Evolutionary conservation across 805 yeast species (phyloP).

Genomic region (Tetrapisispora taiwanensis): DNA sequence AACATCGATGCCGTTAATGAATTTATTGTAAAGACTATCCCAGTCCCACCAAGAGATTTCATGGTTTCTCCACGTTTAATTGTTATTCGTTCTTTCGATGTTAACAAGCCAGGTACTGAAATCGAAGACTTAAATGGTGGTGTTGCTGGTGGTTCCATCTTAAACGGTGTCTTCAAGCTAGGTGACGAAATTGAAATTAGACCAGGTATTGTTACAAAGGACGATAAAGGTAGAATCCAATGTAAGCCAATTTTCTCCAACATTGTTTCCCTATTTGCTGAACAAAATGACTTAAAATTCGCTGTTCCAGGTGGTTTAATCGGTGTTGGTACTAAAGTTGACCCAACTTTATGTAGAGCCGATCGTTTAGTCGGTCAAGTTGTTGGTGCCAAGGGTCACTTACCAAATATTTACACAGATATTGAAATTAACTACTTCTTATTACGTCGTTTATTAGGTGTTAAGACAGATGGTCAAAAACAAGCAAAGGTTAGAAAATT

Average conservation of each 20-base stretch:
- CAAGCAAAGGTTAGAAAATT: slow-evolving; percentile 95
- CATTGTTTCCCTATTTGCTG: slow-evolving; percentile 91
- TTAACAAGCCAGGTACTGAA: slow-evolving; percentile 97
- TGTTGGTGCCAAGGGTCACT: slow-evolving; percentile 92
- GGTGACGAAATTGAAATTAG: slow-evolving; percentile 98
- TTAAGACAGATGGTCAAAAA: slow-evolving; percentile 93
- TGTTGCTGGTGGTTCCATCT: slow-evolving; percentile 98
- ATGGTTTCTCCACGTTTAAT: slow-evolving; percentile 87
- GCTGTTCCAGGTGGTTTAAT: slow-evolving; percentile 99
- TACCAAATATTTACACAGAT: slow-evolving; percentile 94
- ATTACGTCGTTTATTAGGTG: slow-evolving; percentile 94
- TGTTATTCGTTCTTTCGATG: slow-evolving; percentile 97
- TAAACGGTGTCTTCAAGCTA: slow-evolving; percentile 91
- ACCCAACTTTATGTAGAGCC: slow-evolving; percentile 97
- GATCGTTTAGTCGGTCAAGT: slow-evolving; percentile 99
- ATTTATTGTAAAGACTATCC: slow-evolving; percentile 84
- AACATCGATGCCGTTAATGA: slow-evolving; percentile 98
- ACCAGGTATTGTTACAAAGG: slow-evolving; percentile 98
- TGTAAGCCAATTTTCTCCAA: slow-evolving; percentile 93
- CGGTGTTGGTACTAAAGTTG: slow-evolving; percentile 98
- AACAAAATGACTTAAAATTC: slow-evolving; percentile 92
- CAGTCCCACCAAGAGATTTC: slow-evolving; percentile 94
- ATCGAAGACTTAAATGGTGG: slow-evolving; percentile 97
- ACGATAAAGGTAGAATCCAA: slow-evolving; percentile 76
- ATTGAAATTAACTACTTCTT: slow-evolving; percentile 95